Evolutionary conservation across 164 flowering plant genomes (phyloP).

Genomic region (Nelumbo lutea): DNA sequence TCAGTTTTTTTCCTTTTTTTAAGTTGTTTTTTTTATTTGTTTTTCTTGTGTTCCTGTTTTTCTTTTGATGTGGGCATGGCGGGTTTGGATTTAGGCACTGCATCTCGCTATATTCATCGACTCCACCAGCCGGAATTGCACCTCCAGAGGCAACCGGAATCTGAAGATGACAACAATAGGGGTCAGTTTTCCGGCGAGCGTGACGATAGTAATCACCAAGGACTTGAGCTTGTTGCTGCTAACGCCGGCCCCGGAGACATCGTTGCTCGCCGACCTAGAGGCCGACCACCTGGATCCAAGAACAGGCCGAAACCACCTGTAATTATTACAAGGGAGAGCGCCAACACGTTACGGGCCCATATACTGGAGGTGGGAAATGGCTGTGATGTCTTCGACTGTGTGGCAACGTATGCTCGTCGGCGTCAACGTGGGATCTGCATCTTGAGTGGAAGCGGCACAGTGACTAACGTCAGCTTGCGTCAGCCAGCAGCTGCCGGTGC

Average conservation of each 20-base stretch:
- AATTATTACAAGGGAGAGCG: constrained; percentile 73
- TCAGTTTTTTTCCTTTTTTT: background rate
- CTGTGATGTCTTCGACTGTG: constrained; percentile 65
- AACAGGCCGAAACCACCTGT: constrained; percentile 85
- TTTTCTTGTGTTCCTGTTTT: constrained; percentile 19
- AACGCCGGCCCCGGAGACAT: constrained; percentile 42
- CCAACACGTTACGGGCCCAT: constrained; percentile 77
- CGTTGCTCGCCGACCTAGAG: constrained; percentile 56
- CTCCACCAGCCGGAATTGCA: constrained; percentile 44
- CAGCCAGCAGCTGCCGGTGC: constrained; percentile 66
- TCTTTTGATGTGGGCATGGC: constrained; percentile 56
- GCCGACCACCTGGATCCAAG: constrained; percentile 78
- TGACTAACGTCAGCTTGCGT: constrained; percentile 66
- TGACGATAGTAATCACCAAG: constrained; percentile 27
- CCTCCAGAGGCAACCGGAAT: constrained; percentile 31
- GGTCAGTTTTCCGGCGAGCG: constrained; percentile 23
- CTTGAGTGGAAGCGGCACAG: constrained; percentile 70
- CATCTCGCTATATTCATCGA: constrained; percentile 50
- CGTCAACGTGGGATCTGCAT: constrained; percentile 80
- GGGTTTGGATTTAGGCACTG: constrained; percentile 77
- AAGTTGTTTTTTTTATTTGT: constrained; percentile 18
- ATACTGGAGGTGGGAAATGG: constrained; percentile 67
- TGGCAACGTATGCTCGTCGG: constrained; percentile 60
- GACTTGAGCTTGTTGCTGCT: constrained; percentile 29
- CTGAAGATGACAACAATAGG: constrained; percentile 31